Base-by-base conservation (phyloP, 2,329 filamentous ascomycete species). In the Pseudogymnoascus pannorum region DNA sequence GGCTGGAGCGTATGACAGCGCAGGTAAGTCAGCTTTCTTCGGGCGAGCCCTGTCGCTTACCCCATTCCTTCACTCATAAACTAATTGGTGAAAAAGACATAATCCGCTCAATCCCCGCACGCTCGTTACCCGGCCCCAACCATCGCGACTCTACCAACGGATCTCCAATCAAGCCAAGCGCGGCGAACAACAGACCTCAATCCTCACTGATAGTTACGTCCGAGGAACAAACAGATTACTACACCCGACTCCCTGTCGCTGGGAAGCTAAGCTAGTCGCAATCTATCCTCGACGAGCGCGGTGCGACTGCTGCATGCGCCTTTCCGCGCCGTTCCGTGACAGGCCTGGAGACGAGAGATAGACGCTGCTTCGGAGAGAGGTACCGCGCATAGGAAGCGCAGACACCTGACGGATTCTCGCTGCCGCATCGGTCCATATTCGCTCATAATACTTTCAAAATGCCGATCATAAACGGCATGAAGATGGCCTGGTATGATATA, bases 391-490 rank as follows among this genome's bases (percentile, higher is more conserved):
- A 26, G 16, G 29, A 26, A 29, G 14, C 24, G 48, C 22, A 20
- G 18, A 54, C 29, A 29, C 9, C 16, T 54, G 48, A 16, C 22
- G 48, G 22, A 3, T n/a, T 16, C 29, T 26, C 7, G 22, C 22
- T 29, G 22, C 48, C 24, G 24, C 48, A 26, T 29, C n/a, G 22
- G 29, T 20, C 29, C 24, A 31, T 38, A n/a, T 36, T n/a, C n/a
- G 24, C 29, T 9, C 22, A 22, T 54, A 26, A 26, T 26, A 54
- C 20, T 33, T 35, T 61, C 72, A 78, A 71, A 61, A 89, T 89
- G 87, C 84, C 85, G 70, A 78, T 86, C 57, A 85, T 89, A 67
- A 83, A 88, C 69, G 87, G 86, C 64, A 79, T 85, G 73, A 88
- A 87, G 75, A 88, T 89, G 80, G 87, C 87, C 71, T 89, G 87